phyloP scores from a whole-genome alignment of 2,329 filamentous ascomycete species.

The Fusarium virguliforme region DNA sequence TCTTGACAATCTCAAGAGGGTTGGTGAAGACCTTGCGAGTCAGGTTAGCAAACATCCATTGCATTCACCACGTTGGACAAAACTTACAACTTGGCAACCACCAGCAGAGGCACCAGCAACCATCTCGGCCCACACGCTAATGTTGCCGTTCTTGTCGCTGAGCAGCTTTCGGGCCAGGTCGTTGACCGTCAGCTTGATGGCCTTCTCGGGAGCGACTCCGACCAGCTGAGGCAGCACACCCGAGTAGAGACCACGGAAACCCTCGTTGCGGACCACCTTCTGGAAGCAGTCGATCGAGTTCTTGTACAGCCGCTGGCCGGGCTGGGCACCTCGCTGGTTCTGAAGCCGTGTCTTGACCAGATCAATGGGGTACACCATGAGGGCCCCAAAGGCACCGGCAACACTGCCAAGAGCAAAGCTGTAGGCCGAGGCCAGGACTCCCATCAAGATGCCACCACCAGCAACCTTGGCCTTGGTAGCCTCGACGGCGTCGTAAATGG shows the following conservation, averaged over 20 bases:
- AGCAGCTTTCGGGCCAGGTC: slow-evolving; percentile 87
- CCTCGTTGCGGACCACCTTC: slow-evolving; percentile 95
- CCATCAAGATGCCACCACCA: slow-evolving; percentile 67
- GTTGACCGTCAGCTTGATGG: slow-evolving; percentile 99
- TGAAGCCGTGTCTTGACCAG: slow-evolving; percentile 99
- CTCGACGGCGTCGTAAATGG: slow-evolving; percentile 67
- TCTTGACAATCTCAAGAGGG: slow-evolving; percentile 99
- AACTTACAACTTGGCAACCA: slow-evolving; percentile 93
- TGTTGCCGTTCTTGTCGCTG: slow-evolving; percentile 82
- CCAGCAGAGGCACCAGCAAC: slow-evolving; percentile 91
- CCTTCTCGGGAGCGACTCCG: slow-evolving; percentile 98
- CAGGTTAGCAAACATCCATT: slow-evolving; percentile 21
- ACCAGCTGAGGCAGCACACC: slow-evolving; percentile 96
- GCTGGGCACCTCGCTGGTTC: slow-evolving; percentile 88
- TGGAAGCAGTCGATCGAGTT: slow-evolving; percentile 96
- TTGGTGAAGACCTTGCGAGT: slow-evolving; percentile 88
- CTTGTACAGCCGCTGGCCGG: slow-evolving; percentile 92
- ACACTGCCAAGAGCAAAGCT: slow-evolving; percentile 92
- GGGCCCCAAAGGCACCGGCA: slow-evolving; percentile 96
- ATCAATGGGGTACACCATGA: slow-evolving; percentile 99
- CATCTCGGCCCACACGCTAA: slow-evolving; percentile 81
- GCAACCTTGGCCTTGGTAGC: slow-evolving; percentile 58
- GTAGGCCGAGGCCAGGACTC: slow-evolving; percentile 80
- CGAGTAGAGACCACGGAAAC: slow-evolving; percentile 90
- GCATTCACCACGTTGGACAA: neutral